Percentiles rank a stretch among this genome's conserved stretches.
Conservation (phyloP, 2,329 filamentous ascomycete genomes). For the Ophiocordyceps robertsii region DNA sequence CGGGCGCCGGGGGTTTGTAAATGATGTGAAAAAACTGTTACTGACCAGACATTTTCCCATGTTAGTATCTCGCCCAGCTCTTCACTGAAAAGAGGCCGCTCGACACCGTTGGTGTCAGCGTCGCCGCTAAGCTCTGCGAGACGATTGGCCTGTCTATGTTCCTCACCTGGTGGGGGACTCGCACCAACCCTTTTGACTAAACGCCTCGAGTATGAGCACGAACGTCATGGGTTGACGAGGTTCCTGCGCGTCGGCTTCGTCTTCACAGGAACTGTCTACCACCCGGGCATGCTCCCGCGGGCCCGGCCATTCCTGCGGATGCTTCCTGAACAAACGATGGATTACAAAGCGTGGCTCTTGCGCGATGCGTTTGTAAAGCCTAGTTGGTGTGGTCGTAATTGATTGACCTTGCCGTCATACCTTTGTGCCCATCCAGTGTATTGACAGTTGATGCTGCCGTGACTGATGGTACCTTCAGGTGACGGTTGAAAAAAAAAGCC, state of each 20-base stretch:
- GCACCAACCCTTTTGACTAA: conserved; percentile 84
- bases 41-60: no score
- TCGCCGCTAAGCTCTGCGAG: conserved; percentile 76
- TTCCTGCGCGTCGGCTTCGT: neutral
- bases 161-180: conserved; percentile 95
- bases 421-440: neutral
- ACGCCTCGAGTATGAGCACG: conserved; percentile 5
- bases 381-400: no score
- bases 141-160: conserved; percentile 84
- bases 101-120: conserved; percentile 78
- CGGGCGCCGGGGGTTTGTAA: neutral
- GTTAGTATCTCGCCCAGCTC: conserved; percentile 71
- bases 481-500: neutral
- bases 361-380: no score
- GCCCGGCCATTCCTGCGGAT: no score
- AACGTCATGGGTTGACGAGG: neutral
- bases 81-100: conserved; percentile 84
- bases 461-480: neutral
- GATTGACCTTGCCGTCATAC: no score
- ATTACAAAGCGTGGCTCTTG: no score
- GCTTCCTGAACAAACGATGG: no score
- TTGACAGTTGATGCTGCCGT: neutral
- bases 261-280: no score
- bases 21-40: neutral
- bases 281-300: no score